These are phyloP conservation scores for Xanthoconium separans DNA, from an alignment of 1,284 basidiomycete genomes.

Conservation along the genomic window DNA sequence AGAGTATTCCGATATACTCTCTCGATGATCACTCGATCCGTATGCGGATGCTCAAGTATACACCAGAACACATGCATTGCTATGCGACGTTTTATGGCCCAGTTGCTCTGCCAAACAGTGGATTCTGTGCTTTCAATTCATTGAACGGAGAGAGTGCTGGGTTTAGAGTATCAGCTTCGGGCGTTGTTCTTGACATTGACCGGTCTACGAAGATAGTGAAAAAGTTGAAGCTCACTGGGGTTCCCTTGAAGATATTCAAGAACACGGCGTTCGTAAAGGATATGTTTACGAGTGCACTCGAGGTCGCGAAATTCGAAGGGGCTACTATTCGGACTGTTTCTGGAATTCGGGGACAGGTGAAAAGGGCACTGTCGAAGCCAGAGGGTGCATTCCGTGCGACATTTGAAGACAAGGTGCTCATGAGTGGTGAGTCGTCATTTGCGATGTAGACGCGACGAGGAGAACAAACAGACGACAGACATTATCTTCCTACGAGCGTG, in stretches of 20 bases:
- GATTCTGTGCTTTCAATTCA: constrained; percentile 96
- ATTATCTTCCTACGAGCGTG: constrained; percentile 96
- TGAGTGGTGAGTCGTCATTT: constrained; percentile 70
- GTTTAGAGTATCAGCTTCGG: constrained; percentile 92
- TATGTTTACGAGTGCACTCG: constrained; percentile 92
- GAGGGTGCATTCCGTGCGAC: constrained; percentile 96
- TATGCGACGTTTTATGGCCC: constrained; percentile 97
- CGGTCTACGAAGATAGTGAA: constrained; percentile 94
- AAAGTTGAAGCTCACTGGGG: constrained; percentile 95
- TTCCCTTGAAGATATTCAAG: constrained; percentile 97
- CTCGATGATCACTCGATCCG: constrained; percentile 96
- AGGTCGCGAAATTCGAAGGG: constrained; percentile 98
- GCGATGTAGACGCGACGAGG: neutral
- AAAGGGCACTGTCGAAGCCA: constrained; percentile 92
- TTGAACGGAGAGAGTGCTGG: constrained; percentile 64
- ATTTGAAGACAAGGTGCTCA: constrained; percentile 97
- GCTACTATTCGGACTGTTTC: constrained; percentile 95
- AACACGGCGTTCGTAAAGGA: constrained; percentile 99
- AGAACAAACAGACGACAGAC: constrained; percentile 48
- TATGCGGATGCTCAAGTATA: constrained; percentile 99
- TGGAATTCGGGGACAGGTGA: constrained; percentile 94
- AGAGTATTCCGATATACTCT: constrained; percentile 92
- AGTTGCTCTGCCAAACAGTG: constrained; percentile 89
- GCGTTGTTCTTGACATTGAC: constrained; percentile 93
- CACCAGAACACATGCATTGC: constrained; percentile 99